A percentile compares a stretch with the other conserved stretches of the same genome.
Conservation (phyloP, 177 flowering plant species). For the Vitis hybrid region DNA sequence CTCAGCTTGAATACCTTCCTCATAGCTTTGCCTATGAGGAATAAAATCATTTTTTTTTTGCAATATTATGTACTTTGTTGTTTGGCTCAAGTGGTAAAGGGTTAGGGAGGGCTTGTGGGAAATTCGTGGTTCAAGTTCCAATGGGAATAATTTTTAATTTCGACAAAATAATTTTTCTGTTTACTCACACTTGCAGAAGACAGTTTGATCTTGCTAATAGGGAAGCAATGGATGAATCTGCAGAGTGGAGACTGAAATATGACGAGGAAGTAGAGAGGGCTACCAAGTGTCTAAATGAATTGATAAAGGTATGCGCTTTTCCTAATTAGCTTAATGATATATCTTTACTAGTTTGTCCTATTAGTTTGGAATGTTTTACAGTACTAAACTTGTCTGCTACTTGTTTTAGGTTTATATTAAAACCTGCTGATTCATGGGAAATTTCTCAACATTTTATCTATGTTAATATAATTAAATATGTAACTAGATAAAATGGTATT, state of each 20-base stretch:
- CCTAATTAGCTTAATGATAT: not conserved
- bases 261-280: slow-evolving; percentile 65
- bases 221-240: slow-evolving; percentile 98
- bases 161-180: not conserved
- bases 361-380: not conserved
- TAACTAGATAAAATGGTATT: not conserved
- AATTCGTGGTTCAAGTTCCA: not conserved
- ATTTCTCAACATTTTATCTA: not conserved
- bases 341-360: not conserved
- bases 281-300: slow-evolving; percentile 44
- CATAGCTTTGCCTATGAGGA: too few relatives aligned
- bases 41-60: too few relatives aligned
- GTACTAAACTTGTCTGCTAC: not conserved
- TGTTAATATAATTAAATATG: not conserved
- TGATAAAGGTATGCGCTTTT: slow-evolving; percentile 38
- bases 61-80: not conserved
- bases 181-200: slow-evolving; percentile 37
- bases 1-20: too few relatives aligned
- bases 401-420: not conserved
- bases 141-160: not conserved
- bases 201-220: slow-evolving; percentile 88
- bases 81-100: not conserved
- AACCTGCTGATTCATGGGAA: too few relatives aligned
- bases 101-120: too few relatives aligned
- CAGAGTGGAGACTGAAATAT: slow-evolving; percentile 88